phyloP scores from a whole-genome alignment of 352 stramenopile genomes.

The Globisporangium takayamanum region DNA sequence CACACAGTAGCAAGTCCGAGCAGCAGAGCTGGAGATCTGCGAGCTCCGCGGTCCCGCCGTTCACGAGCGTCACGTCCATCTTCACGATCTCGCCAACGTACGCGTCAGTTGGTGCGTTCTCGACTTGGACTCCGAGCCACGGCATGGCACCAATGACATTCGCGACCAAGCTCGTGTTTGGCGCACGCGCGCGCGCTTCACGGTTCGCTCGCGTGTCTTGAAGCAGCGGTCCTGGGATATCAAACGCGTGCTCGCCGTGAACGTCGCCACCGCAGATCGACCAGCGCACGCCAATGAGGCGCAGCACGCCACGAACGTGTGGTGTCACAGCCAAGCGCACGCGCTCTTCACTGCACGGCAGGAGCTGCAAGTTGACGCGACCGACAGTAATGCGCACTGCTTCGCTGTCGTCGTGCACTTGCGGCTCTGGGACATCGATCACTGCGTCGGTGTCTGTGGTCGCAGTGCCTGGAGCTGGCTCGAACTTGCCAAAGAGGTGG shows the following conservation, averaged over 20 bases:
- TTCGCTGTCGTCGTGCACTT: slow-evolving; percentile 2
- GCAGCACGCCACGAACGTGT: slow-evolving; percentile 45
- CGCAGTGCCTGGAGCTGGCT: slow-evolving; percentile 16
- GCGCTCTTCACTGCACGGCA: slow-evolving; percentile 69
- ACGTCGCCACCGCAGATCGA: slow-evolving; percentile 80
- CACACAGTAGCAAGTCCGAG: slow-evolving; percentile 54
- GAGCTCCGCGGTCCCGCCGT: slow-evolving; percentile 47
- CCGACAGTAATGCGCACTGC: slow-evolving; percentile 43
- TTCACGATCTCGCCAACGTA: slow-evolving; percentile 63
- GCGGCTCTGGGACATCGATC: slow-evolving; percentile 43
- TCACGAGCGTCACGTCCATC: slow-evolving; percentile 45
- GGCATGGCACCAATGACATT: slow-evolving; percentile 71
- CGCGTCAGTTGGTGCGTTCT: slow-evolving; percentile 28
- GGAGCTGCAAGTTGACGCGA: slow-evolving; percentile 65
- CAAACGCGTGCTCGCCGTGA: slow-evolving; percentile 72
- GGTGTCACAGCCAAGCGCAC: slow-evolving; percentile 65
- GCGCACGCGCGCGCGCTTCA: slow-evolving; percentile 61
- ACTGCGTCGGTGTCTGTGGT: slow-evolving; percentile 2
- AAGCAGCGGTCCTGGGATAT: slow-evolving; percentile 71
- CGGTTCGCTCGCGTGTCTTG: slow-evolving; percentile 75
- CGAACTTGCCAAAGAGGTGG: slow-evolving; percentile 75
- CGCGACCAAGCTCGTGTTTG: slow-evolving; percentile 69
- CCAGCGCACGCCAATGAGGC: slow-evolving; percentile 70
- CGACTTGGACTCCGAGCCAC: slow-evolving; percentile 71
- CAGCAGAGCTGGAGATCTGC: slow-evolving; percentile 56